Conservation (phyloP, 805 yeast genomes). For the Kazachstania viticola region DNA sequence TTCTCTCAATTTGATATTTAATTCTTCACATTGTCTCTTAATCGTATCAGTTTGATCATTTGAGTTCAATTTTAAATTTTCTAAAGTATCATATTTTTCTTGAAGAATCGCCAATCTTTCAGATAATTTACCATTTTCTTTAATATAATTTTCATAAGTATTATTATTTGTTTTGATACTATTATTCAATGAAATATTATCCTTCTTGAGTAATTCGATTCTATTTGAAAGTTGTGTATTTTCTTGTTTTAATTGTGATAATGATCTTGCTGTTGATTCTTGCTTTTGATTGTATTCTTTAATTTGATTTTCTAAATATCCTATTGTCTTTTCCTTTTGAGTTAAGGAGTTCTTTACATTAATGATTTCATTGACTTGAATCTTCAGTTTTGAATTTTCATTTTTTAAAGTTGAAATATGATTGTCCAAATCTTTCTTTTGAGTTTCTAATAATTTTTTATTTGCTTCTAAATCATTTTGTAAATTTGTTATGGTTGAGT, state of each 20-base stretch:
- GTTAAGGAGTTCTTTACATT: conserved; percentile 15
- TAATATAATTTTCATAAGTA: conserved; percentile 26
- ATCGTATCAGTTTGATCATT: conserved; percentile 36
- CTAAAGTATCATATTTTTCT: conserved; percentile 29
- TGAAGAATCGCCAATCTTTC: conserved; percentile 32
- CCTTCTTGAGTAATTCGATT: conserved; percentile 25
- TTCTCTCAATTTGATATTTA: conserved; percentile 57
- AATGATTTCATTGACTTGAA: conserved; percentile 13
- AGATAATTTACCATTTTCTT: conserved; percentile 31
- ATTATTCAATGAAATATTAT: conserved; percentile 26
- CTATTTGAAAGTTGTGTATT: conserved; percentile 23
- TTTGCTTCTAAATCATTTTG: neutral
- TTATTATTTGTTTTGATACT: conserved; percentile 32
- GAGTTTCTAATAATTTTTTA: conserved; percentile 3
- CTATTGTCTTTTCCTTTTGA: conserved; percentile 30
- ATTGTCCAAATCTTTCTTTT: conserved; percentile 11
- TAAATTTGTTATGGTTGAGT: neutral
- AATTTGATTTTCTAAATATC: conserved; percentile 31
- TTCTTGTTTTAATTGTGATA: conserved; percentile 23
- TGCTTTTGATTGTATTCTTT: conserved; percentile 26
- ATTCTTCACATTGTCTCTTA: conserved; percentile 63
- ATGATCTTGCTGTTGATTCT: conserved; percentile 18
- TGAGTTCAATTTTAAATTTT: conserved; percentile 28
- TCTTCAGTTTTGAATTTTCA: conserved; percentile 10
- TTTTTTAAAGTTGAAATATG: conserved; percentile 2